Evolutionary conservation across 441 rosid species (phyloP), one percentile per base, ranked within the genome.

Genomic region (Mallotus repandus): DNA sequence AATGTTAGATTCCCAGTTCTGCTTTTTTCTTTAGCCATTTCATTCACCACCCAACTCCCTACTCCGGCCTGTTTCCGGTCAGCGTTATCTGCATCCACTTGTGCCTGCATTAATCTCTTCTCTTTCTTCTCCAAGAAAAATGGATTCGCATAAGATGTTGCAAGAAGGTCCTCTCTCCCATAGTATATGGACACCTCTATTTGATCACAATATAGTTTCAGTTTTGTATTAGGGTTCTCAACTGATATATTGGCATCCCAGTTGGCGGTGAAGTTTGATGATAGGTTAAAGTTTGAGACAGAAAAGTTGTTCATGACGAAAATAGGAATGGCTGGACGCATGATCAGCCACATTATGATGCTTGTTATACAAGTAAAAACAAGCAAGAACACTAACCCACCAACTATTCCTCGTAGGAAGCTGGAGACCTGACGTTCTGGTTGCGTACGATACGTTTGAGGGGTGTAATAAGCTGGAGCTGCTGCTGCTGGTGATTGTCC

Each of bases 171-270:
- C 19, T 74, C 45, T 70, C 66, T 19, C 9, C 64, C 15, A 80
- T 83, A 81, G 32, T 0, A 66, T 15, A 95, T 45, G 9, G 0
- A 1, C 7, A 79, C 76, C n/a, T 18, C 10, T n/a, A 88, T 45
- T 14, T 64, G 52, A 50, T 76, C 70, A 79, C 89, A 89, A 60
- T 76, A 61, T 22, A 89, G 63, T 53, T 76, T 69, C 77, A 91
- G 77, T 82, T 87, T 91, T 22, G 91, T 85, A 81, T 91, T 93
- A 60, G 90, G 91, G 81, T 91, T 95, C 8, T 52, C 60, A 25
- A 86, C 83, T 11, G 65, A 82, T 62, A 88, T 53, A 11, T 70
- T 76, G 7, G 86, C 79, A 62, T 80, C 84, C 94, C 96, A 90
- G 54, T 66, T 64, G 55, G 89, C 71, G 19, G 67, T 66, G 61